A percentile compares a stretch with the other conserved stretches of the same genome.
These are phyloP conservation scores for Hippophae gyantsensis DNA, from an alignment of 306 rosid genomes.

Conservation along the genomic window DNA sequence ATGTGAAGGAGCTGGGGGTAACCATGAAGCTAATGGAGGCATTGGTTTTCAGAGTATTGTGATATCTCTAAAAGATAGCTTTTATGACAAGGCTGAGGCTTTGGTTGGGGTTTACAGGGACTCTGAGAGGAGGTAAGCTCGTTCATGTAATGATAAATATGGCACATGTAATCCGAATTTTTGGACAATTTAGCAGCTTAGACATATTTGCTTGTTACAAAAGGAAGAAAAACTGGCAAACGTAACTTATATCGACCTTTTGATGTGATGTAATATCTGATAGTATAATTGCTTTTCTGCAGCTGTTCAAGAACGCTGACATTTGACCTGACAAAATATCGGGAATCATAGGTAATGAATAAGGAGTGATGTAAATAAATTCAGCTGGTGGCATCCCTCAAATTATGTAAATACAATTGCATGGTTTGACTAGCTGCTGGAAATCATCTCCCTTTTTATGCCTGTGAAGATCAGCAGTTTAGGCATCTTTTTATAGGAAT, in stretches of 20 bases:
- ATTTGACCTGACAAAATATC: constrained; percentile 79
- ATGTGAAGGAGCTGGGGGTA: constrained; percentile 68
- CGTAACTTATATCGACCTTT: too few species aligned
- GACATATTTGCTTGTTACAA: too few species aligned
- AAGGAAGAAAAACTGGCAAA: too few species aligned
- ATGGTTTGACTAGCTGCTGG: too few species aligned
- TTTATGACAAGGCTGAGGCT: constrained; percentile 90
- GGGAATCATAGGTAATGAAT: constrained; percentile 36
- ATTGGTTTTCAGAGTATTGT: constrained; percentile 93
- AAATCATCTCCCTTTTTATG: too few species aligned
- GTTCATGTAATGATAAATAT: not conserved
- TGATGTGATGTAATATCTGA: not conserved
- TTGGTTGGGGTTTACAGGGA: constrained; percentile 88
- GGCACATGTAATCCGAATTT: too few species aligned
- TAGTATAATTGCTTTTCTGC: constrained; percentile 20
- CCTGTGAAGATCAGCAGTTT: too few species aligned
- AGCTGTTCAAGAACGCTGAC: constrained; percentile 91
- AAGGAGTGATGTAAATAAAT: not conserved
- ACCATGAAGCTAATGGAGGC: constrained; percentile 64
- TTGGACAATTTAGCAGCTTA: too few species aligned
- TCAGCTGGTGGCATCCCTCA: constrained; percentile 1
- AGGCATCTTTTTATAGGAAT: too few species aligned
- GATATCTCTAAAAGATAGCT: constrained; percentile 83
- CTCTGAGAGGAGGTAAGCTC: constrained; percentile 61
- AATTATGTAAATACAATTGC: not conserved